These are phyloP conservation scores for Colletotrichum musicola DNA, from an alignment of 2,329 filamentous ascomycete genomes.

Conservation along the genomic window DNA sequence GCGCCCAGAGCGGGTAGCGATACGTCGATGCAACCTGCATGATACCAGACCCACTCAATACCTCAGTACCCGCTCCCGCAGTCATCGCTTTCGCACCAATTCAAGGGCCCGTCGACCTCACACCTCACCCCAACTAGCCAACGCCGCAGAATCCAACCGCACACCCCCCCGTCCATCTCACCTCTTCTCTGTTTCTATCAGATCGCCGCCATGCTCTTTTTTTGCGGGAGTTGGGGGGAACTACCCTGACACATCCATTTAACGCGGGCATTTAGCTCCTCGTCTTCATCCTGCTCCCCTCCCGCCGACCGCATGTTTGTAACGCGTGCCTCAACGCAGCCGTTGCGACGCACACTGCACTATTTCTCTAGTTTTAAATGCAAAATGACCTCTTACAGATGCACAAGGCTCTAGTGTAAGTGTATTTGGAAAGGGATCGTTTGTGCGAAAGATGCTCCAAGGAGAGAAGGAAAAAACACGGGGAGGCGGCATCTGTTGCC, in stretches of 20 bases:
- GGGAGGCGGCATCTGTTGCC: constrained; percentile 3
- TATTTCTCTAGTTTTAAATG: background rate
- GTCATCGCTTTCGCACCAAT: constrained; percentile 36
- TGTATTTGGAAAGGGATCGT: too few species aligned
- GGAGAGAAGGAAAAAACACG: too few species aligned
- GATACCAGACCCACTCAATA: constrained; percentile 35
- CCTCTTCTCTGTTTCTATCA: constrained; percentile 33
- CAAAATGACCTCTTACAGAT: too few species aligned
- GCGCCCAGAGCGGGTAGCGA: background rate
- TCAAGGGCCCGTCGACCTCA: constrained; percentile 35
- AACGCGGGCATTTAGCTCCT: background rate
- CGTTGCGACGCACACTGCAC: background rate
- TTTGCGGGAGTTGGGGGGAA: constrained; percentile 8
- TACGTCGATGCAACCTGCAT: constrained; percentile 34
- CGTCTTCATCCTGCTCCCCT: background rate
- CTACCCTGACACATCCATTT: constrained; percentile 9
- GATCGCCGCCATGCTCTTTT: constrained; percentile 30
- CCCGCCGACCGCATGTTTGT: constrained; percentile 3
- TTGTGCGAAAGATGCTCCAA: too few species aligned
- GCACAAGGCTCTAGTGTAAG: too few species aligned
- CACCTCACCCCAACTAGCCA: constrained; percentile 37
- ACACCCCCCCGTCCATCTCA: constrained; percentile 36
- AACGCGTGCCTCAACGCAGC: background rate
- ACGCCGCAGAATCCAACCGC: constrained; percentile 38
- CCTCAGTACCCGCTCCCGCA: constrained; percentile 37